Conservation (phyloP, 176 grass and related monocot species). For the Guadua angustifolia region DNA sequence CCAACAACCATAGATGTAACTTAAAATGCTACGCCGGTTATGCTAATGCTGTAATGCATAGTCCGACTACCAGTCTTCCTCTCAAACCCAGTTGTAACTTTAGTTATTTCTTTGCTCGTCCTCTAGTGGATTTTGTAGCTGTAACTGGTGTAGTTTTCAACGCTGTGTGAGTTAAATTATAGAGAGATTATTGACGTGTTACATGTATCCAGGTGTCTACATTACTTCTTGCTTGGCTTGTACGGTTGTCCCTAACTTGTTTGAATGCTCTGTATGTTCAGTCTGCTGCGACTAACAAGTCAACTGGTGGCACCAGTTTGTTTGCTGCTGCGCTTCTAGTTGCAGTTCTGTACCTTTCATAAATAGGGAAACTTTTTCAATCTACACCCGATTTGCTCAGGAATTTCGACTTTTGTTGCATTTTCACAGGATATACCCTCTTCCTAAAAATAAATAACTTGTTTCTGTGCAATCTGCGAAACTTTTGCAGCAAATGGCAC, state of each 20-base stretch:
- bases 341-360: neutral
- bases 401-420: neutral
- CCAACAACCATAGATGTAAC: constrained; percentile 52
- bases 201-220: neutral
- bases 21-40: neutral
- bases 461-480: neutral
- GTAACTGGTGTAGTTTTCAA: constrained; percentile 37
- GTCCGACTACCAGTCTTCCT: neutral
- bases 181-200: constrained; percentile 1
- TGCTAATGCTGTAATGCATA: neutral
- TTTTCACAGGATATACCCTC: neutral
- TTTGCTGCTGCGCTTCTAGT: neutral
- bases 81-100: constrained; percentile 18
- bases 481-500: neutral
- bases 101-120: neutral
- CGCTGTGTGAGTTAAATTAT: neutral
- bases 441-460: neutral
- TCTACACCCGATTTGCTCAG: neutral
- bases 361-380: neutral
- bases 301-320: neutral
- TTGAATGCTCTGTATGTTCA: constrained; percentile 17
- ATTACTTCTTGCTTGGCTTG: neutral
- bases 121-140: constrained; percentile 34
- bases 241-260: constrained; percentile 4
- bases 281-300: neutral